Evolutionary conservation across 208 protist genomes (phyloP).

Genomic region (Trypanosoma melophagium): DNA sequence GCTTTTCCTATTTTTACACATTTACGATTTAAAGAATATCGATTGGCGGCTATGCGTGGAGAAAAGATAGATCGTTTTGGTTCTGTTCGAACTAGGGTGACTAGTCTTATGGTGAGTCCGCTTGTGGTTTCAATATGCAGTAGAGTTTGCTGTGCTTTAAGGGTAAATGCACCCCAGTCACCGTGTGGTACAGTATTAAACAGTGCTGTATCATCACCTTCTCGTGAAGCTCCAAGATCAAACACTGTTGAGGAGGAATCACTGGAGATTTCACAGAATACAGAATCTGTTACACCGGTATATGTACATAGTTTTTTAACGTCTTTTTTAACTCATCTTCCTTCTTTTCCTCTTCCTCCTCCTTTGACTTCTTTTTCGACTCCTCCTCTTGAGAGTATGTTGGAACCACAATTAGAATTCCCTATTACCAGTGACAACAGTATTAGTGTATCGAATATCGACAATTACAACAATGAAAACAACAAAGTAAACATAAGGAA

Average conservation of each 20-base stretch:
- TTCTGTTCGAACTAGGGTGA: background rate
- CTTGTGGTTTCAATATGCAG: background rate
- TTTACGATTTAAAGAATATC: slow-evolving; percentile 9
- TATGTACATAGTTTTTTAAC: too few species aligned
- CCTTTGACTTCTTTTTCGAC: too few species aligned
- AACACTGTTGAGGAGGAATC: too few species aligned
- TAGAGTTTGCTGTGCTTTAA: slow-evolving; percentile 3
- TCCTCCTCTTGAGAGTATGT: too few species aligned
- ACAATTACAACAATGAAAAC: background rate
- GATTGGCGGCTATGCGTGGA: background rate
- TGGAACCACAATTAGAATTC: too few species aligned
- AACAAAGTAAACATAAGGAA: background rate
- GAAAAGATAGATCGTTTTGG: background rate
- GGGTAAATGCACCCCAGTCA: background rate
- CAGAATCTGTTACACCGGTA: too few species aligned
- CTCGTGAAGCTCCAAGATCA: too few species aligned
- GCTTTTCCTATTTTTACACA: slow-evolving; percentile 14
- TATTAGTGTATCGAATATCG: background rate
- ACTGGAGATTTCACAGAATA: too few species aligned
- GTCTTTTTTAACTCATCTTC: too few species aligned
- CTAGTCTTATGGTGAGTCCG: background rate
- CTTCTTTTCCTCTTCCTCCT: too few species aligned
- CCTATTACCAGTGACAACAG: too few species aligned
- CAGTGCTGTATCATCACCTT: background rate
- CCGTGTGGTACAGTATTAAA: background rate